phyloP scores from a whole-genome alignment of 306 rosid species.

The Neltuma alba region DNA sequence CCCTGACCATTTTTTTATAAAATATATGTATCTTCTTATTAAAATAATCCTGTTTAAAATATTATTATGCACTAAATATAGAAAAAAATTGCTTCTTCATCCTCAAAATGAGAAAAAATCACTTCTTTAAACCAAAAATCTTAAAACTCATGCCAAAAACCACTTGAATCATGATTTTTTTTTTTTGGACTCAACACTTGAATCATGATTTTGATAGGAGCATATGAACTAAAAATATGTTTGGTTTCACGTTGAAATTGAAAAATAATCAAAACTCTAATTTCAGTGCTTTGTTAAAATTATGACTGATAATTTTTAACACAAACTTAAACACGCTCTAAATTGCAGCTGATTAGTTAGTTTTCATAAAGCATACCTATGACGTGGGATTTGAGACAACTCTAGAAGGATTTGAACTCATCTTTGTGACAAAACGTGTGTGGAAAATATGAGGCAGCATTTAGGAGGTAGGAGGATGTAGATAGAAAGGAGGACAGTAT shows the following conservation, averaged over 20 bases:
- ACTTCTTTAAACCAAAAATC: background rate
- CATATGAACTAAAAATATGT: too few relatives aligned
- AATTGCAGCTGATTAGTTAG: background rate
- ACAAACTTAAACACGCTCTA: background rate
- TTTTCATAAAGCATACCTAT: background rate
- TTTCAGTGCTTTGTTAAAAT: background rate
- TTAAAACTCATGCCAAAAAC: too few relatives aligned
- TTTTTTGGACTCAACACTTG: too few relatives aligned
- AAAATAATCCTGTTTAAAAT: too few relatives aligned
- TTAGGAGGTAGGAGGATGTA: background rate
- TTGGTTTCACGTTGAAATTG: background rate
- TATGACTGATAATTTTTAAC: background rate
- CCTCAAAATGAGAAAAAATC: background rate
- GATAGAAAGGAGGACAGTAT: conserved; percentile 21
- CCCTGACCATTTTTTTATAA: too few relatives aligned
- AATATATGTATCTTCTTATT: too few relatives aligned
- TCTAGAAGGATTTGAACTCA: background rate
- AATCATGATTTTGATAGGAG: too few relatives aligned
- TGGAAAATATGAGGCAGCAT: background rate
- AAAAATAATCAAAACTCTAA: background rate
- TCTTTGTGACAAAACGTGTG: background rate
- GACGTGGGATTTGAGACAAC: too few relatives aligned
- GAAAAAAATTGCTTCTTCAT: background rate
- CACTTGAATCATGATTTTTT: too few relatives aligned
- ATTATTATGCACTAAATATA: too few relatives aligned